Evolutionary conservation across 2,329 filamentous ascomycete species (phyloP).

Genomic region (Penicillium decumbens): DNA sequence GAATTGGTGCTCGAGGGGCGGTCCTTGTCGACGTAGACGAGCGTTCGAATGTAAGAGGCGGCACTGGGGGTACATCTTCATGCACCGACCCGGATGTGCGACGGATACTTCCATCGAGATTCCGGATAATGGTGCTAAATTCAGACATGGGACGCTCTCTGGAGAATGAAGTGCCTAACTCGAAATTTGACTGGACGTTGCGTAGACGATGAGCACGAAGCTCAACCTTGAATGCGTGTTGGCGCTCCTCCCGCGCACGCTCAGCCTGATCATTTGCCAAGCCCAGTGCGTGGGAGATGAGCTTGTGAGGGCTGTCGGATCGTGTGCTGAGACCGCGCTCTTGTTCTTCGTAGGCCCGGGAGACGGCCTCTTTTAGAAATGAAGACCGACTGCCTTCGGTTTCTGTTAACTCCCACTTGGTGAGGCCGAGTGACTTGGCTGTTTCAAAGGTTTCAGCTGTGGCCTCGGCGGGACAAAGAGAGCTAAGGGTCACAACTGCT

Average conservation of each 20-base stretch:
- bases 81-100: slow-evolving; percentile 9
- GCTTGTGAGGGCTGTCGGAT: background rate
- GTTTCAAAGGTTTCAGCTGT: slow-evolving; percentile 47
- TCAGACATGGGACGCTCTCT: slow-evolving; percentile 41
- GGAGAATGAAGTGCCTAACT: slow-evolving; percentile 20
- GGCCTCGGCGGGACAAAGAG: slow-evolving; percentile 36
- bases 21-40: slow-evolving; percentile 18
- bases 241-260: slow-evolving; percentile 23
- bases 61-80: slow-evolving; percentile 3
- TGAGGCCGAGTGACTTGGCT: slow-evolving; percentile 53
- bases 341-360: slow-evolving; percentile 54
- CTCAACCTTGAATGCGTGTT: slow-evolving; percentile 32
- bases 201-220: slow-evolving; percentile 27
- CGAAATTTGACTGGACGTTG: slow-evolving; percentile 6
- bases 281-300: slow-evolving; percentile 12
- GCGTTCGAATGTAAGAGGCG: slow-evolving; percentile 5
- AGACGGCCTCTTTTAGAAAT: slow-evolving; percentile 59
- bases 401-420: slow-evolving; percentile 51
- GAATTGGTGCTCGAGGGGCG: slow-evolving; percentile 13
- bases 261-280: slow-evolving; percentile 4
- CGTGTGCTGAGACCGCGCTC: slow-evolving; percentile 10
- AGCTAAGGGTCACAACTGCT: slow-evolving; percentile 51
- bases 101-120: slow-evolving; percentile 26
- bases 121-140: slow-evolving; percentile 36
- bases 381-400: slow-evolving; percentile 47